Base-by-base conservation (phyloP, 192 early-diverging fungal genomes). In the Funneliformis geosporum region DNA sequence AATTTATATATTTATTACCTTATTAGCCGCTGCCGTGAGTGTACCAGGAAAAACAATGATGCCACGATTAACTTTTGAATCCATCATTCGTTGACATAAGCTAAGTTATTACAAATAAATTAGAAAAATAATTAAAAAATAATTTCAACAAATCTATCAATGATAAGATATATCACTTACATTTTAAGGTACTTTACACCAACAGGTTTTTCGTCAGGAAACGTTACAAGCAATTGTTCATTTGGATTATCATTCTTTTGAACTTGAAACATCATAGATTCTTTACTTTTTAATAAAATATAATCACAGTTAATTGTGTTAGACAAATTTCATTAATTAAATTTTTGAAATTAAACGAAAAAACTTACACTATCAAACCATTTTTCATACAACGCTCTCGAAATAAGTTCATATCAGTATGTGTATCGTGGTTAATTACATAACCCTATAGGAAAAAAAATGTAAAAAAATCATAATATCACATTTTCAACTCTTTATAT, bases 141-240 rank as follows among this genome's bases (percentile, higher is more conserved):
- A 16, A 40, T 21, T 70, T 23, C 16, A n/a, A 11, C 14, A 59
- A 60, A 80, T 76, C 14, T 79, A 80, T 14, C 38, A 59, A 27
- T 80, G 7, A 2, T 33, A 2, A 2, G 33, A n/a, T 33, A 2
- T 33, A 75, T 39, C 23, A 83, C 85, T 62, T 92, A 97, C 90
- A 94, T 92, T 86, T 91, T 93, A 77, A 98, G 93, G 18, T 93
- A 91, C 77, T 95, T 94, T 43, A 98, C 93, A 72, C 98, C 96
- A 18, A 99, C 93, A 6, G 93, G 91, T 47, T 90, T 88, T 60
- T 94, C 95, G 46, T 96, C 95, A 11, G 96, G 93, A 88, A 99
- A 98, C 80, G 96, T 96, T 9, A 97, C 93, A 44, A 97, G 89
- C 80, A 97, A 88, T 80, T 95, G 93, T 75, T 95, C 95, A 43